Conservation (phyloP, 805 yeast species). For the Schizosaccharomyces japonicus region DNA sequence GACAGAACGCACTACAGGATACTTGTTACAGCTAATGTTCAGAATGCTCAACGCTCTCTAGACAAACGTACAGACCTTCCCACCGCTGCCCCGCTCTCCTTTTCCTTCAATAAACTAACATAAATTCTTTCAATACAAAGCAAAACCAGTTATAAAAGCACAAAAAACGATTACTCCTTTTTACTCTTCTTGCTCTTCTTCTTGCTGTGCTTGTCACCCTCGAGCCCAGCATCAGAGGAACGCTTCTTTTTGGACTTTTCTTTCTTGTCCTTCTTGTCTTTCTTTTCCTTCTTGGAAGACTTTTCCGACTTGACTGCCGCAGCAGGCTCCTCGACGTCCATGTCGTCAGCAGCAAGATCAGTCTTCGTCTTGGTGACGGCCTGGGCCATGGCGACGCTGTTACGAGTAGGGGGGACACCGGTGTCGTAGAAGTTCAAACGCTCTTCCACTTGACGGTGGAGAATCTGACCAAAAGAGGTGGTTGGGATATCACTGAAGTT, state of each 20-base stretch:
- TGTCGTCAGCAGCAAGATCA: neutral
- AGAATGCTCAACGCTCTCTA: too few relatives aligned
- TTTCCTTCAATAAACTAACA: too few relatives aligned
- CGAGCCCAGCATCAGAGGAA: neutral
- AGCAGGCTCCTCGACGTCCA: conserved; percentile 1
- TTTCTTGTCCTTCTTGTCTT: conserved; percentile 6
- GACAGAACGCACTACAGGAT: too few relatives aligned
- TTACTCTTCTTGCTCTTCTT: conserved; percentile 3
- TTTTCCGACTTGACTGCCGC: conserved; percentile 2
- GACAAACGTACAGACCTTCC: too few relatives aligned
- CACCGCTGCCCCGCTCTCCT: too few relatives aligned
- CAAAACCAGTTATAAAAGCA: too few relatives aligned
- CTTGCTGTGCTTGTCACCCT: conserved; percentile 1
- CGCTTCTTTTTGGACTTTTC: conserved; percentile 5
- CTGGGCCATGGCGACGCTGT: conserved; percentile 75
- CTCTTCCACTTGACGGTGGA: conserved; percentile 94
- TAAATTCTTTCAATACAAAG: too few relatives aligned
- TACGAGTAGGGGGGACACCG: conserved; percentile 91
- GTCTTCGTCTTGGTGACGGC: conserved; percentile 44
- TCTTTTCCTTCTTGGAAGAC: conserved; percentile 5
- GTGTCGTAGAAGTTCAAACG: conserved; percentile 87
- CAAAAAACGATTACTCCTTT: too few relatives aligned
- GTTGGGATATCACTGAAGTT: conserved; percentile 88
- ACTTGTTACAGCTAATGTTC: too few relatives aligned
- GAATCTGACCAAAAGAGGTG: conserved; percentile 65